Base-by-base conservation (phyloP, 2,329 filamentous ascomycete genomes). In the Stachybotrys elegans region DNA sequence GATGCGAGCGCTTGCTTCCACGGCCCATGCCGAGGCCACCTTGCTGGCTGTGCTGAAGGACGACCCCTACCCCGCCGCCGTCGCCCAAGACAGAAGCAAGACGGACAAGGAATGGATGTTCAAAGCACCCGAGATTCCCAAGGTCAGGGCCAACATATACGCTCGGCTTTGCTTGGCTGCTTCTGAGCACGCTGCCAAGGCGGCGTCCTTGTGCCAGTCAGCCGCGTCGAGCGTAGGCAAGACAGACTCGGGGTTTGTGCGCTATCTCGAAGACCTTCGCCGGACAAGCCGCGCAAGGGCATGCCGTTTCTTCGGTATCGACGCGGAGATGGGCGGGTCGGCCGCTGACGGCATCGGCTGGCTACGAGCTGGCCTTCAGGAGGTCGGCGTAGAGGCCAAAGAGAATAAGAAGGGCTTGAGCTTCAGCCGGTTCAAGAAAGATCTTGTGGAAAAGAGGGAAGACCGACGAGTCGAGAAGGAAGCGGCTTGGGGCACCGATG, bases 51-150 rank as follows among this genome's bases (percentile, higher is more conserved):
- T 97, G 1, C 65, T 95, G 40, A 97, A 97, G 56, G 92, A 97
- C 59, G 93, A 98, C 57, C 90, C 92, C 0, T 97, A 96, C 58
- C 86, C 92, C 1, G 83, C 86, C 2, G 79, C 84, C 6, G 84
- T 95, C 3, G 82, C 89, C 1, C 88, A 95, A 56, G 81, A 84
- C 45, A 78, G 91, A 39, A 94, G 95, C 59, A 80, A 84, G 43
- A 82, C 84, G 53, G 89, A 91, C 62, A 89, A 79, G 48, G 92
- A 97, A 53, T 98, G 92, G 92, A 97, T 97, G 90, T 94, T 93
- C 63, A 88, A 86, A 56, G 79, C 89, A 0, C 89, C 92, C 1
- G 82, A 89, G 41, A 88, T 96, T 40, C 86, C 90, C 22, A 91
- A 92, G 59, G 90, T 95, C 16, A 83, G 92, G 38, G 89, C 89